Conservation (phyloP, 805 yeast species). For the Pichia heedii region DNA sequence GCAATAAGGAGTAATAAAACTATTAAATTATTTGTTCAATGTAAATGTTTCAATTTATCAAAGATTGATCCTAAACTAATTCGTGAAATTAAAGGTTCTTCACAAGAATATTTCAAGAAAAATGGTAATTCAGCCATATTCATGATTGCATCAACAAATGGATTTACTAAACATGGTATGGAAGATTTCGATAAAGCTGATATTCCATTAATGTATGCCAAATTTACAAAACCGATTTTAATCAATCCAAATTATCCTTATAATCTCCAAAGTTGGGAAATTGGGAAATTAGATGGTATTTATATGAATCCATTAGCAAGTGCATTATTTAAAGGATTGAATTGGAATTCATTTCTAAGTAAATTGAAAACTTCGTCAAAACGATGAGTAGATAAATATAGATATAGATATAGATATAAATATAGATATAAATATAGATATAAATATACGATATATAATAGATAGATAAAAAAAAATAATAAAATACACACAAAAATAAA, state of each 20-base stretch:
- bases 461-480: neutral
- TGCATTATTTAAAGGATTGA: conserved; percentile 28
- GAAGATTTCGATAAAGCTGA: conserved; percentile 35
- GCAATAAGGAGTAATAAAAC: conserved; percentile 18
- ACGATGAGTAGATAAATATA: no score
- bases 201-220: conserved; percentile 38
- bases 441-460: neutral
- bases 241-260: conserved; percentile 18
- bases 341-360: conserved; percentile 23
- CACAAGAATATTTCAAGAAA: conserved; percentile 16
- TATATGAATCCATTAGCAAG: conserved; percentile 32
- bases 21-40: conserved; percentile 42
- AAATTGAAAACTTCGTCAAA: no score
- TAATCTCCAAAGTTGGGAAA: conserved; percentile 29
- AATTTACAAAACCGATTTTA: conserved; percentile 28
- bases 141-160: conserved; percentile 39
- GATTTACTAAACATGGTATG: conserved; percentile 39
- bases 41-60: conserved; percentile 37
- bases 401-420: no score
- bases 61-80: conserved; percentile 38
- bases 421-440: no score
- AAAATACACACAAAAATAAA: neutral
- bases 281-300: conserved; percentile 29
- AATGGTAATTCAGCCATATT: conserved; percentile 17
- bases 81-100: conserved; percentile 48